Conservation (phyloP, 805 yeast species). For the Cyberlindnera americana region DNA sequence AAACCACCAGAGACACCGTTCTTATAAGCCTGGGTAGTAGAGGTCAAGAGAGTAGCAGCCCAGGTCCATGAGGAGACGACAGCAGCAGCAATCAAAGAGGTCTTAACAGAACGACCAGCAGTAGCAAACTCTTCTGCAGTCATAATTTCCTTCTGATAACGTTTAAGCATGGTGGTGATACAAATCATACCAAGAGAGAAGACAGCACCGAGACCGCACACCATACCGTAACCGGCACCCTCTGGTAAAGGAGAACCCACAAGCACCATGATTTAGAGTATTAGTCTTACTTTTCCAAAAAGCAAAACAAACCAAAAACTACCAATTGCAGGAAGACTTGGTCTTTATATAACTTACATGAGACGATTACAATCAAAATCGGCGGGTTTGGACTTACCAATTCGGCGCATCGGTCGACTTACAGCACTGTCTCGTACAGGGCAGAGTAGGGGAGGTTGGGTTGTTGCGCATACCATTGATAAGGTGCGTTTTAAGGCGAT, state of each 20-base stretch:
- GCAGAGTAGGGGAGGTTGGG: too few relatives aligned
- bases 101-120: constrained; percentile 84
- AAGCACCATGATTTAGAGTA: constrained; percentile 7
- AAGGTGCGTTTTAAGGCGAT: not conserved
- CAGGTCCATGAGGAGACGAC: constrained; percentile 95
- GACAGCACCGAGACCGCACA: constrained; percentile 81
- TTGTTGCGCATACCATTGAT: not conserved
- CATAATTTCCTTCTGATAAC: constrained; percentile 82
- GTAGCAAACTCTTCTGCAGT: constrained; percentile 94
- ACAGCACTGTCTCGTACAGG: too few relatives aligned
- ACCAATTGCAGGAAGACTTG: too few relatives aligned
- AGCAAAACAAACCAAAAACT: too few relatives aligned
- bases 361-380: too few relatives aligned
- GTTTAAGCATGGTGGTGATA: constrained; percentile 63
- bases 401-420: too few relatives aligned
- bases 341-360: too few relatives aligned
- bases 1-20: constrained; percentile 67
- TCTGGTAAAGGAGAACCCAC: constrained; percentile 42
- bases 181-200: constrained; percentile 78
- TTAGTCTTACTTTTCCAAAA: not conserved
- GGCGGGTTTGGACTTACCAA: too few relatives aligned
- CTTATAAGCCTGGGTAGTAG: constrained; percentile 74
- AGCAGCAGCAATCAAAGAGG: constrained; percentile 83
- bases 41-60: constrained; percentile 76
- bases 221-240: constrained; percentile 84